Evolutionary conservation across 768 basidiomycete genomes (phyloP).

Genomic region (Russula virescens): DNA sequence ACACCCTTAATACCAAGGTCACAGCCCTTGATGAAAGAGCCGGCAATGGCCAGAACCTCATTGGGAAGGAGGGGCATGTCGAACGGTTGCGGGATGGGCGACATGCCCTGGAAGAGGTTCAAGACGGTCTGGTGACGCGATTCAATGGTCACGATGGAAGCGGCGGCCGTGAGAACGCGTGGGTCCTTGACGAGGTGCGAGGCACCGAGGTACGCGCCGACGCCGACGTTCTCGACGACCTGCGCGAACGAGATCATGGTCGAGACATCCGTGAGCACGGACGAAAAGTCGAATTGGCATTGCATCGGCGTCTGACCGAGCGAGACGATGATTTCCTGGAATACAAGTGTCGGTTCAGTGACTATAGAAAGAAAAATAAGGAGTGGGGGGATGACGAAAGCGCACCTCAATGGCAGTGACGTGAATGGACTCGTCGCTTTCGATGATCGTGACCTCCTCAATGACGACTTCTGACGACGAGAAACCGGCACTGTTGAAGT

Average conservation of each 20-base stretch:
- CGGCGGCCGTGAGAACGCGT: conserved; percentile 56
- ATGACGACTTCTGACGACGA: conserved; percentile 45
- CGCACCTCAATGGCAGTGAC: conserved; percentile 46
- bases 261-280: conserved; percentile 54
- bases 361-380: no score
- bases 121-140: conserved; percentile 79
- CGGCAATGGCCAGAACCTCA: conserved; percentile 67
- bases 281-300: conserved; percentile 62
- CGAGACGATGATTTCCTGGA: conserved; percentile 43
- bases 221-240: conserved; percentile 70
- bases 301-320: conserved; percentile 49
- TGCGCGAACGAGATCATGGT: conserved; percentile 71
- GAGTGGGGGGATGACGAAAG: neutral
- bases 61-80: conserved; percentile 65
- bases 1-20: conserved; percentile 51
- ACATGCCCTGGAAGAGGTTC: conserved; percentile 59
- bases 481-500: conserved; percentile 66
- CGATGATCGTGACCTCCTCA: conserved; percentile 57
- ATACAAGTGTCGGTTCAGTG: no score
- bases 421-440: conserved; percentile 58
- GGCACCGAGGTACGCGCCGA: conserved; percentile 71
- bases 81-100: conserved; percentile 61
- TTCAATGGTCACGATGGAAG: conserved; percentile 70
- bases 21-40: conserved; percentile 64
- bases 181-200: conserved; percentile 58